Percentiles rank a stretch among this genome's conserved stretches.
Evolutionary conservation across 2,329 filamentous ascomycete genomes (phyloP).

Genomic region (Diplodia intermedia): DNA sequence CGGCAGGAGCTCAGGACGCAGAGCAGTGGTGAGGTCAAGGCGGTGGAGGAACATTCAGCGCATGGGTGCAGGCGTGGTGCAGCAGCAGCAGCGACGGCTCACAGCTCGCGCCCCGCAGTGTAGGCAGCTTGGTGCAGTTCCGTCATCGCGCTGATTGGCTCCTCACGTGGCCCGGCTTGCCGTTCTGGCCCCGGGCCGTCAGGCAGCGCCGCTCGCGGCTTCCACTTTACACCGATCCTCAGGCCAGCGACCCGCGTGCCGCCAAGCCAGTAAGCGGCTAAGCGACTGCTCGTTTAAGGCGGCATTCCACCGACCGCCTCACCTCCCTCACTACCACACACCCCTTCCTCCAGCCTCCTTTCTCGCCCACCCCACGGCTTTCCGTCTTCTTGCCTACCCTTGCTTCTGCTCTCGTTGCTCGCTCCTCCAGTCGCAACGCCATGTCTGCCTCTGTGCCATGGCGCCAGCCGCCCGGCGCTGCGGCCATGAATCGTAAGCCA

Average conservation of each 20-base stretch:
- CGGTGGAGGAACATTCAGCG: slow-evolving; percentile 95
- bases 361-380: neutral
- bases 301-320: slow-evolving; percentile 29
- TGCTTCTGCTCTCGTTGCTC: slow-evolving; percentile 26
- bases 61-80: slow-evolving; percentile 21
- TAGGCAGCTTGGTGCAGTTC: slow-evolving; percentile 12
- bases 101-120: slow-evolving; percentile 16
- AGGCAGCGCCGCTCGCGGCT: slow-evolving; percentile 1
- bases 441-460: slow-evolving; percentile 32
- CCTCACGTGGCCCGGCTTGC: slow-evolving; percentile 9
- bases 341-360: slow-evolving; percentile 6
- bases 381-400: slow-evolving; percentile 6
- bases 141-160: slow-evolving; percentile 25
- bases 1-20: slow-evolving; percentile 88
- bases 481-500: slow-evolving; percentile 29
- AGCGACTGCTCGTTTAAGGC: slow-evolving; percentile 29
- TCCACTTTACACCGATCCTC: neutral
- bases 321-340: slow-evolving; percentile 16
- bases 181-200: neutral
- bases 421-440: neutral
- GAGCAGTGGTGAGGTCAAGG: slow-evolving; percentile 93
- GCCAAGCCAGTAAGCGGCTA: slow-evolving; percentile 28
- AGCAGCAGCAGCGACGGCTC: slow-evolving; percentile 3
- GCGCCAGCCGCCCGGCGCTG: slow-evolving; percentile 29
- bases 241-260: neutral